Evolutionary conservation across 1,284 basidiomycete genomes (phyloP), one percentile per base, ranked within the genome.

Genomic region (Cutaneotrichosporon spelunceum): DNA sequence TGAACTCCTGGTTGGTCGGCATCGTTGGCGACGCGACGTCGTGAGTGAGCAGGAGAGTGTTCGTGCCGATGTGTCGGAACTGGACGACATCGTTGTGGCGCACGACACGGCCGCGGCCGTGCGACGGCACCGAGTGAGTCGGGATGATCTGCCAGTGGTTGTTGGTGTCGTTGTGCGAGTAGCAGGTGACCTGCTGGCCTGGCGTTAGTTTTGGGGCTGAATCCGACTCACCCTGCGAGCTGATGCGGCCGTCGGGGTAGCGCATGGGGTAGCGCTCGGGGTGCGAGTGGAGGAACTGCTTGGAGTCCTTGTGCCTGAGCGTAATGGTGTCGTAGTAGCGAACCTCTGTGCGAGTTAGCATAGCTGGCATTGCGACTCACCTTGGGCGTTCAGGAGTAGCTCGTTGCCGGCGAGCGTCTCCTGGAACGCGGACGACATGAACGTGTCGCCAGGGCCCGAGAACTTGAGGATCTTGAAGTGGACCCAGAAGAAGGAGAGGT

Each of bases 1-100:
- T 99, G 78, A 99, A 94, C 78, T 99, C 96, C 77, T 97, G 93
- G 78, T 99, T 98, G 44, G 96, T 99, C 10, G 95, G 87, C 89
- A 94, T 96, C 57, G 94, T 85, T 2, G 96, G 91, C 3, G 93
- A 96, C 0, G 96, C 96, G 62, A 99, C 96, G 75, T 99, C 96
- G 75, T 99, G 96, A 1, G 94, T 94, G 53, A 99, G 80, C 45
- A 99, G 86, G 60, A 87, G 80, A 1, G 87, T 87, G 68, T 94
- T 81, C 9, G 94, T 96, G 76, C 85, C 86, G 74, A 93, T 84
- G 74, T 99, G 96, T 27, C 92, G 81, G 33, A 99, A 84, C 72
- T 94, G 93, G 66, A 99, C 84, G 57, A 90, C 78, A 76, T 99
- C 94, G 64, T 90, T 85, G 72, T 98, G 88, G 59, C 89, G 87